Evolutionary conservation across 106 monocot genomes (phyloP).

Genomic region (Dactylorhiza incarnata): DNA sequence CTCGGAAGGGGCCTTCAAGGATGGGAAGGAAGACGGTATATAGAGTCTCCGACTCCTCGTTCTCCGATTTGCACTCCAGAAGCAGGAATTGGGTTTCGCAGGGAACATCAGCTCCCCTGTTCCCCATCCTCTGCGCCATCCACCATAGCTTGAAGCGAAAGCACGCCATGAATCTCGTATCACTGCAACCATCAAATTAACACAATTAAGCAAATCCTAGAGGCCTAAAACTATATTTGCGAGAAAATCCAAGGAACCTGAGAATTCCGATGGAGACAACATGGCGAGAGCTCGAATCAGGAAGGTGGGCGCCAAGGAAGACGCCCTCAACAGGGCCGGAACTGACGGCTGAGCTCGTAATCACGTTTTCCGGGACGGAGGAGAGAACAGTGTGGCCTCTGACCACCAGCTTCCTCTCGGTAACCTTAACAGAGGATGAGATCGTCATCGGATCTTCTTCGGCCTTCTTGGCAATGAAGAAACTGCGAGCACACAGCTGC

Average conservation of each 20-base stretch:
- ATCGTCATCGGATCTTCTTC: slow-evolving; percentile 50
- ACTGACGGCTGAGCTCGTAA: slow-evolving; percentile 28
- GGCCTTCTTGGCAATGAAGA: neutral
- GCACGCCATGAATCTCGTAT: slow-evolving; percentile 43
- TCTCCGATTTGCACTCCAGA: slow-evolving; percentile 32
- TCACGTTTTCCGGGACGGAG: slow-evolving; percentile 50
- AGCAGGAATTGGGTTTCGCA: slow-evolving; percentile 56
- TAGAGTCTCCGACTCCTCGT: slow-evolving; percentile 6
- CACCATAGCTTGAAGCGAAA: slow-evolving; percentile 76
- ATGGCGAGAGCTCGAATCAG: slow-evolving; percentile 39
- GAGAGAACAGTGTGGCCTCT: slow-evolving; percentile 41
- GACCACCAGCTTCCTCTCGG: slow-evolving; percentile 40
- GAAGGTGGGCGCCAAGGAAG: slow-evolving; percentile 55
- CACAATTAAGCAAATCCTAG: neutral
- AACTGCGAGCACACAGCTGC: neutral
- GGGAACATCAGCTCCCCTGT: slow-evolving; percentile 44
- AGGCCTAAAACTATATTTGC: neutral
- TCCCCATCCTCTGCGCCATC: slow-evolving; percentile 71
- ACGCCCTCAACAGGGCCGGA: slow-evolving; percentile 50
- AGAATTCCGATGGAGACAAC: slow-evolving; percentile 65
- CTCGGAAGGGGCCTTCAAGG: slow-evolving; percentile 63
- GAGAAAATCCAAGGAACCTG: slow-evolving; percentile 20
- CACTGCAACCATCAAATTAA: slow-evolving; percentile 18
- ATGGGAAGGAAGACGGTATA: slow-evolving; percentile 74
- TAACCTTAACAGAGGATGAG: slow-evolving; percentile 30